phyloP scores from a whole-genome alignment of 2,329 filamentous ascomycete genomes.

The Xylaria multiplex region DNA sequence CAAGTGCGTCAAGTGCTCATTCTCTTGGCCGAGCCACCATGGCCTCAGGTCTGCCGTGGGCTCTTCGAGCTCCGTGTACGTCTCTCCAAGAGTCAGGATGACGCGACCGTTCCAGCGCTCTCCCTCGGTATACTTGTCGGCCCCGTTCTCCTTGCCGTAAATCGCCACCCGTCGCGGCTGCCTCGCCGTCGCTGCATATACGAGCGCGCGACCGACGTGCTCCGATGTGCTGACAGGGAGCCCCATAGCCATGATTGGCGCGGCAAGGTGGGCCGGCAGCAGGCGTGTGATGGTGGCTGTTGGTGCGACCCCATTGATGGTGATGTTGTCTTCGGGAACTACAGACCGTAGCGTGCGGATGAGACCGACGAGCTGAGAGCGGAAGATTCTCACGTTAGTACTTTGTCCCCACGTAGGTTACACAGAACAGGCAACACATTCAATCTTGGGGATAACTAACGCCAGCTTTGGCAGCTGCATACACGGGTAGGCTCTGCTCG shows the following conservation, averaged over 20 bases:
- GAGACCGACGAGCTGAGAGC: constrained; percentile 44
- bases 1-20: constrained; percentile 25
- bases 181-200: constrained; percentile 51
- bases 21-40: constrained; percentile 50
- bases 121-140: constrained; percentile 2
- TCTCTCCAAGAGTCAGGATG: constrained; percentile 51
- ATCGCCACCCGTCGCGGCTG: constrained; percentile 48
- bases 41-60: constrained; percentile 38
- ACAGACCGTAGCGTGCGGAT: constrained; percentile 49
- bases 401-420: too few relatives aligned
- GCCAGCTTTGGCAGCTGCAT: constrained; percentile 29
- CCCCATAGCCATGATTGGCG: constrained; percentile 46
- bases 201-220: constrained; percentile 51
- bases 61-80: constrained; percentile 52
- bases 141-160: constrained; percentile 51
- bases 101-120: constrained; percentile 50
- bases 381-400: not conserved
- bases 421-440: too few relatives aligned
- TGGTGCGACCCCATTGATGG: constrained; percentile 54
- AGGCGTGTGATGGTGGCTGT: constrained; percentile 50
- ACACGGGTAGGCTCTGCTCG: constrained; percentile 52
- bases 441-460: not conserved
- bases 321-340: constrained; percentile 43
- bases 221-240: constrained; percentile 49
- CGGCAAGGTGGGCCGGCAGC: constrained; percentile 42